Base-by-base conservation (phyloP, 1,284 basidiomycete species). In the Sanghuangporus weigelae region DNA sequence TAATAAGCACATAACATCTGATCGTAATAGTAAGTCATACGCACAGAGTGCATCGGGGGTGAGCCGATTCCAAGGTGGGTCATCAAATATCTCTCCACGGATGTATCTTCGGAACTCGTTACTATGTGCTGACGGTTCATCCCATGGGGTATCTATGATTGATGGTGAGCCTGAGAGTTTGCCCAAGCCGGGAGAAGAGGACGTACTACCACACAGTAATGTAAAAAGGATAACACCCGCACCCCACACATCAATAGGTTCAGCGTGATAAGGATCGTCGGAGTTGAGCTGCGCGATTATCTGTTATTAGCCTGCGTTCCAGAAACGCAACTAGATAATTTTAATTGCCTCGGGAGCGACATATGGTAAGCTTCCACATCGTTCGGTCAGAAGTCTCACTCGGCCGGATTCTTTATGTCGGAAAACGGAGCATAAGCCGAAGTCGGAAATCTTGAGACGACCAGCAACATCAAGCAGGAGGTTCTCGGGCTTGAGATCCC, bases 401-500 rank as follows among this genome's bases (percentile, higher is more conserved):
- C 88, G 83, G 16, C 92, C 92, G 21, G 88, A 85, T 40, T 93
- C 93, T 69, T 96, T 96, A 70, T 96, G 86, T 71, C 87, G 90
- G 78, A 89, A 99, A 0, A 98, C 94, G 0, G 93, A 87, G 39
- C 93, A 96, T 1, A 99, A 81, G 0, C 97, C 97, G 75, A 98
- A 99, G 72, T 99, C 96, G 1, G 93, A 92, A 57, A 99, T 90
- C 73, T 98, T 98, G 69, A 98, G 84, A 31, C 79, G 80, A 40
- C 90, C 93, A 11, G 89, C 85, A 0, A 83, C 83, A 64, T 94
- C 90, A 2, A 97, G 83, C 2, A 97, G 82, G 1, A 97, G 73
- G 70, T 99, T 99, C 74, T 98, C 96, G 0, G 96, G 96, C 74
- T 99, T 99, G 63, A 99, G 83, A 71, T 99, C 96, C 46, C 96